Percentiles rank a stretch among this genome's conserved stretches.
Conservation (phyloP, 2,329 filamentous ascomycete genomes). For the Claviceps pazoutovae region DNA sequence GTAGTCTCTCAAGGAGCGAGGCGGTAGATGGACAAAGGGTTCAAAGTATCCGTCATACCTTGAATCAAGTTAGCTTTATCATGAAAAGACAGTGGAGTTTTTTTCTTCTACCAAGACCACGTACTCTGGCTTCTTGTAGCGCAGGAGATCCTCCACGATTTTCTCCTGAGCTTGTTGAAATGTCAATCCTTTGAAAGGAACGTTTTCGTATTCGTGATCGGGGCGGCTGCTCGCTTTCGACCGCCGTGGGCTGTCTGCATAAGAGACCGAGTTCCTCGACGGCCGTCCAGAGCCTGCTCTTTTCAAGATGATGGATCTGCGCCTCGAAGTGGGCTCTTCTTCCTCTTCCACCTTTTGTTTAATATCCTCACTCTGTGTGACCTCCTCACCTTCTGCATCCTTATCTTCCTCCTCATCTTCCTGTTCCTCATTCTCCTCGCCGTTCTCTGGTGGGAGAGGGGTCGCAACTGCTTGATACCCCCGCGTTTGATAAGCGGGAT, state of each 20-base stretch:
- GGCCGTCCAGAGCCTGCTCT: conserved; percentile 20
- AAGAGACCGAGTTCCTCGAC: conserved; percentile 19
- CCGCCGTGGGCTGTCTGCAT: conserved; percentile 19
- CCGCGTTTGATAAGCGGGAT: conserved; percentile 62
- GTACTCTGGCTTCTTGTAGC: conserved; percentile 52
- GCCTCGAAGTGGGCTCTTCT: conserved; percentile 19
- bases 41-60: conserved; percentile 57
- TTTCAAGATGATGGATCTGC: conserved; percentile 26
- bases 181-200: conserved; percentile 54
- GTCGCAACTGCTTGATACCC: conserved; percentile 60
- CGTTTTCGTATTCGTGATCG: conserved; percentile 39
- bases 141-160: conserved; percentile 61
- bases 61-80: conserved; percentile 14
- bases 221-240: conserved; percentile 27
- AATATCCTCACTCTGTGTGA: conserved; percentile 16
- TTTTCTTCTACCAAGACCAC: conserved; percentile 9
- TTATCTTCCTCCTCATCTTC: conserved; percentile 16
- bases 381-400: conserved; percentile 5
- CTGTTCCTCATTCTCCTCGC: conserved; percentile 16
- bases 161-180: conserved; percentile 83
- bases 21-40: conserved; percentile 66
- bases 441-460: conserved; percentile 41
- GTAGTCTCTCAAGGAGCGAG: conserved; percentile 67
- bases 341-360: conserved; percentile 20
- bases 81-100: too few relatives aligned